Percentiles rank a stretch among this genome's conserved stretches.
Evolutionary conservation across 2,329 filamentous ascomycete species (phyloP).

Genomic region (Sporothrix humicola): DNA sequence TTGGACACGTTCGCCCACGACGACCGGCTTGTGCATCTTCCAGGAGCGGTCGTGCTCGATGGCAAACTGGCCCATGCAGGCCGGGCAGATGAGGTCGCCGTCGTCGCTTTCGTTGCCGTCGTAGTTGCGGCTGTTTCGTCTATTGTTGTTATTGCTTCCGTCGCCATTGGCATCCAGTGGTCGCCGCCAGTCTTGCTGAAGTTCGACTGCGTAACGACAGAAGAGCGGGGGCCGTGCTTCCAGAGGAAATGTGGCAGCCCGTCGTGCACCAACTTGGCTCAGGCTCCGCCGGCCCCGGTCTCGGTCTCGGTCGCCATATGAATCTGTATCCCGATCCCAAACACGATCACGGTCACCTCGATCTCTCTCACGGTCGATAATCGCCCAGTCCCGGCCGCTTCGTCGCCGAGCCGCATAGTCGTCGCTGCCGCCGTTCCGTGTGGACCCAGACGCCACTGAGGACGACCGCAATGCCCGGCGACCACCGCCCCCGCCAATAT

Average conservation of each 20-base stretch:
- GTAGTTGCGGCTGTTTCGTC: slow-evolving; percentile 11
- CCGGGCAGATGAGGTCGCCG: slow-evolving; percentile 41
- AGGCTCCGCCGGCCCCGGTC: slow-evolving; percentile 19
- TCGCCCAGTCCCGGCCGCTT: slow-evolving; percentile 59
- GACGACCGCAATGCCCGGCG: slow-evolving; percentile 20
- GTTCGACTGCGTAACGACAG: slow-evolving; percentile 44
- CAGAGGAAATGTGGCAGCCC: slow-evolving; percentile 12
- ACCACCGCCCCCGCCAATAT: slow-evolving; percentile 6
- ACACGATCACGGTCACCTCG: slow-evolving; percentile 42
- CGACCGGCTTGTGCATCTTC: slow-evolving; percentile 42
- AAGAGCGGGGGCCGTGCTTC: slow-evolving; percentile 41
- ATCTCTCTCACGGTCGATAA: slow-evolving; percentile 42
- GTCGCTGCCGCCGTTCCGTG: slow-evolving; percentile 24
- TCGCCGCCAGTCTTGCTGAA: slow-evolving; percentile 42
- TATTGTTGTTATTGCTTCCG: neutral
- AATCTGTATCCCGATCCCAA: slow-evolving; percentile 18
- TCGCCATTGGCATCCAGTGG: slow-evolving; percentile 34
- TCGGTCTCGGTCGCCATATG: neutral
- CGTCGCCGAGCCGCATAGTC: slow-evolving; percentile 51
- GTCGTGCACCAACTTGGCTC: neutral
- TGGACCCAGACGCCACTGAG: slow-evolving; percentile 38
- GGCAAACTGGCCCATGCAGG: slow-evolving; percentile 40
- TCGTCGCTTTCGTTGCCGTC: slow-evolving; percentile 11
- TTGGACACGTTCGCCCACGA: slow-evolving; percentile 32
- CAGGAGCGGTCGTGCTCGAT: slow-evolving; percentile 43